These are phyloP conservation scores for Gautieria morchelliformis DNA, from an alignment of 768 basidiomycete species.

Conservation along the genomic window DNA sequence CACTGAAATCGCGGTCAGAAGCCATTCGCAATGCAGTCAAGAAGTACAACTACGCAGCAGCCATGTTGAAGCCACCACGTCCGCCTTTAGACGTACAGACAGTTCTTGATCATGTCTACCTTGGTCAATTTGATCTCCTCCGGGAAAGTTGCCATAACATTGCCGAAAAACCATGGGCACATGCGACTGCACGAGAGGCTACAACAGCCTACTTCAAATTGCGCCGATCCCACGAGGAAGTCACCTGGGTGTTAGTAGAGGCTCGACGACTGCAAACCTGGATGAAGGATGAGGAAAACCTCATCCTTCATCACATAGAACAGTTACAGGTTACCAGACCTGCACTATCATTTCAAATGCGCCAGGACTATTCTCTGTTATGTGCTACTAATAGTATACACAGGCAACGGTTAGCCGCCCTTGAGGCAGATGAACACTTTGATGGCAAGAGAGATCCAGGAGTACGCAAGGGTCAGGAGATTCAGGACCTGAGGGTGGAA, in stretches of 20 bases:
- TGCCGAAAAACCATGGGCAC: constrained; percentile 17
- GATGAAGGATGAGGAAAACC: constrained; percentile 18
- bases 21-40: constrained; percentile 20
- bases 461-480: too few relatives aligned
- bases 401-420: too few relatives aligned
- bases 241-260: constrained; percentile 17
- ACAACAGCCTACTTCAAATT: constrained; percentile 16
- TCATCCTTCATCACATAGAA: neutral
- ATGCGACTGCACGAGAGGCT: constrained; percentile 14
- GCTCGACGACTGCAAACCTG: constrained; percentile 18
- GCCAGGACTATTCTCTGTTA: too few relatives aligned
- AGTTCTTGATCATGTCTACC: constrained; percentile 19
- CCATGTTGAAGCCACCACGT: too few relatives aligned
- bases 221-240: constrained; percentile 18
- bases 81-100: too few relatives aligned
- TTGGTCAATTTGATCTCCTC: constrained; percentile 24
- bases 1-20: constrained; percentile 17
- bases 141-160: constrained; percentile 18
- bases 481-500: too few relatives aligned
- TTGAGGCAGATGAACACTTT: too few relatives aligned
- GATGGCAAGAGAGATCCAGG: too few relatives aligned
- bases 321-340: neutral
- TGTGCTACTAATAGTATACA: too few relatives aligned
- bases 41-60: constrained; percentile 22
- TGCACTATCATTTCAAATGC: neutral